A percentile compares a stretch with the other conserved stretches of the same genome.
Conservation (phyloP, 495 filamentous ascomycete genomes). For the Tetracladium marchalianum region DNA sequence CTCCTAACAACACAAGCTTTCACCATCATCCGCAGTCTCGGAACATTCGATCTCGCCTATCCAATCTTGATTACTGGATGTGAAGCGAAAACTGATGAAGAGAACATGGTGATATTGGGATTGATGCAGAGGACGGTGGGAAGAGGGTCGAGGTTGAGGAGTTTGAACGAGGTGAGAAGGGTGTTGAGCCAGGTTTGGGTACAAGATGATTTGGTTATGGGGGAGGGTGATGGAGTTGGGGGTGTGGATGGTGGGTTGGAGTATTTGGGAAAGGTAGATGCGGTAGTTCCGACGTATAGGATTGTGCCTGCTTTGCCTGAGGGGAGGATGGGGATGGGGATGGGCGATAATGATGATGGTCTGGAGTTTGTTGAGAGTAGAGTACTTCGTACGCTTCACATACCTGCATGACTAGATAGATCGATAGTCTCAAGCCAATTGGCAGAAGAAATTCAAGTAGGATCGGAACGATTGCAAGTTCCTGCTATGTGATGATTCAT, state of each 20-base stretch:
- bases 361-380: too few relatives aligned
- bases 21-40: conserved; percentile 11
- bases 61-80: conserved; percentile 30
- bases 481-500: too few relatives aligned
- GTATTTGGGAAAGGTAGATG: conserved; percentile 23
- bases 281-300: conserved; percentile 20
- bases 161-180: conserved; percentile 18
- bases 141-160: conserved; percentile 16
- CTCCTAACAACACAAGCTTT: conserved; percentile 18
- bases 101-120: conserved; percentile 23
- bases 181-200: conserved; percentile 27
- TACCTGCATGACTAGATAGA: too few relatives aligned
- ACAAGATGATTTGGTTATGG: conserved; percentile 26
- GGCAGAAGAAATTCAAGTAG: too few relatives aligned
- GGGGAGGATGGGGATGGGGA: too few relatives aligned
- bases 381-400: too few relatives aligned
- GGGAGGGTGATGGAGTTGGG: too few relatives aligned
- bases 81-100: conserved; percentile 27
- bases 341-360: too few relatives aligned
- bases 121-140: conserved; percentile 22
- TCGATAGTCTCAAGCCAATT: too few relatives aligned
- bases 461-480: too few relatives aligned
- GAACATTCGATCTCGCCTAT: conserved; percentile 24
- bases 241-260: conserved; percentile 19
- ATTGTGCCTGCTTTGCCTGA: conserved; percentile 26